Conservation (phyloP, 1,284 basidiomycete genomes). For the Irpex lacteus region DNA sequence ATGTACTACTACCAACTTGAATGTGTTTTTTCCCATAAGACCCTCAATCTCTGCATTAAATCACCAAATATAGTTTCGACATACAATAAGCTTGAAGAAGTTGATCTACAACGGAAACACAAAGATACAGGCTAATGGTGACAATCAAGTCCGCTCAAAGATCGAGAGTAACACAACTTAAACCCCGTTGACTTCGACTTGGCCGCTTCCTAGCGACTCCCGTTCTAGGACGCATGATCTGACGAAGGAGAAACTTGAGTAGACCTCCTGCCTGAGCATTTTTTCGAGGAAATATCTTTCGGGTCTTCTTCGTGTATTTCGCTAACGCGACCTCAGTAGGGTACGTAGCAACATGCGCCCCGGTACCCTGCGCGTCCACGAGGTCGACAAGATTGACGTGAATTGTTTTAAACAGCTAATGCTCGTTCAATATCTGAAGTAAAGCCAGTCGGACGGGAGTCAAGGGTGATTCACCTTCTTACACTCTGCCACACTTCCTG, state of each 20-base stretch:
- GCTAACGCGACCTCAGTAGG: neutral
- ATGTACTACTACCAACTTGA: no score
- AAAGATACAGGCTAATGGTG: no score
- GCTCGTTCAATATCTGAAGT: neutral
- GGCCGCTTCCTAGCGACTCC: no score
- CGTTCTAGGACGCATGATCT: constrained; percentile 4
- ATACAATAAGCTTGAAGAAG: no score
- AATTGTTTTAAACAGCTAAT: neutral
- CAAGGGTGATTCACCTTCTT: neutral
- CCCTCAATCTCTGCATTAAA: no score
- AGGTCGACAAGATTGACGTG: neutral
- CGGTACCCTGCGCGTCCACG: neutral
- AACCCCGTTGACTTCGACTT: no score
- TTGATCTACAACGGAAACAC: no score
- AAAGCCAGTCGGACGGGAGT: no score
- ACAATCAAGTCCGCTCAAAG: no score
- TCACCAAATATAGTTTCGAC: no score
- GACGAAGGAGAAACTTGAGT: constrained; percentile 22
- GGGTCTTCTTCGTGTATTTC: neutral
- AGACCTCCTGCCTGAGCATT: constrained; percentile 37
- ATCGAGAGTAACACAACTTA: no score
- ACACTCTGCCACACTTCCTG: constrained; percentile 8
- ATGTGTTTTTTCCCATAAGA: no score
- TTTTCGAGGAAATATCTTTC: constrained; percentile 27
- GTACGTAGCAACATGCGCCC: neutral